Evolutionary conservation across 257 asterid species (phyloP).

Genomic region (Solanum virginianum): DNA sequence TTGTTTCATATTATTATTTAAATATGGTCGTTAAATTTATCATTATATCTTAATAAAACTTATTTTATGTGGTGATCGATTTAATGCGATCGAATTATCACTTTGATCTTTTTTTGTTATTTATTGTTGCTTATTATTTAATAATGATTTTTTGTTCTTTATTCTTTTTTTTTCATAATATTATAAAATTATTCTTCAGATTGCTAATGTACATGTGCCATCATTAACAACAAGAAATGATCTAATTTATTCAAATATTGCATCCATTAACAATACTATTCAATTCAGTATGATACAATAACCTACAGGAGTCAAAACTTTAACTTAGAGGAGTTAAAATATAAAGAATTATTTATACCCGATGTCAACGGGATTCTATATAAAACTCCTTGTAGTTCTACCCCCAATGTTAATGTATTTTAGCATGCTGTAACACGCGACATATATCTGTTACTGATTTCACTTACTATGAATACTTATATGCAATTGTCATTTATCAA

Average conservation of each 20-base stretch:
- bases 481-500: background rate
- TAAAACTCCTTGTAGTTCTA: background rate
- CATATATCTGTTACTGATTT: background rate
- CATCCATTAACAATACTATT: background rate
- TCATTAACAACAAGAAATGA: background rate
- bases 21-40: too few relatives aligned
- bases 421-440: background rate
- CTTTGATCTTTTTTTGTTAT: too few relatives aligned
- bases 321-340: background rate
- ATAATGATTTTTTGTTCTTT: too few relatives aligned
- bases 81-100: too few relatives aligned
- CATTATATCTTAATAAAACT: too few relatives aligned
- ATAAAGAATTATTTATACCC: background rate
- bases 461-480: background rate
- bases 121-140: too few relatives aligned
- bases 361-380: background rate
- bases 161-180: background rate
- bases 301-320: too few relatives aligned
- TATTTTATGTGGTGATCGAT: too few relatives aligned
- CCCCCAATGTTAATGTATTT: background rate
- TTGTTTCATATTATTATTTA: too few relatives aligned
- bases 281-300: too few relatives aligned
- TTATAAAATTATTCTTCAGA: background rate
- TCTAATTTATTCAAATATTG: background rate
- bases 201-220: background rate